Base-by-base conservation (phyloP, 148 eudicot genomes). In the Vaccinium macrocarpon region DNA sequence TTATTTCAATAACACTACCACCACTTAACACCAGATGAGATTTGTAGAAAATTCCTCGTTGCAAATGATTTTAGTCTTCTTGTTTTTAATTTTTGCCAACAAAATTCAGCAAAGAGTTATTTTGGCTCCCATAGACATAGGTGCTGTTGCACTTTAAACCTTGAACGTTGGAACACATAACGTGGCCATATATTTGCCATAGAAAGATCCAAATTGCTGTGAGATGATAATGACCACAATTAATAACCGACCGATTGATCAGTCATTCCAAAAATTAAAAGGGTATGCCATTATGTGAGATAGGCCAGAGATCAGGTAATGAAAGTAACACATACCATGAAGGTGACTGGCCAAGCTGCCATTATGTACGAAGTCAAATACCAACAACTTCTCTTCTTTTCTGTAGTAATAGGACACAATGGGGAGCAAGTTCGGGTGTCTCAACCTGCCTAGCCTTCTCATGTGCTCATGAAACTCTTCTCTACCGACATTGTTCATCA, bases 331-430 rank as follows among this genome's bases (percentile, higher is more conserved):
- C 13, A 42, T 90, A 89, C 97, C 95, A 49, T 95, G 97, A 82
- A 95, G 95, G 78, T 89, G 92, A 85, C 88, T 87, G 23, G 93
- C 98, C 81, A 95, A 86, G 87, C 90, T 91, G 72, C 93, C 92
- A 50, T 90, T 88, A 13, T 86, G 82, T 14, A 86, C 88, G 81
- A 81, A 89, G 48, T 94, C 93, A 29, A 85, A 82, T 9, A 95
- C 87, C 75, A 95, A 85, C 9, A 95, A 91, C 90, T 94, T 95
- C 88, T 95, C 98, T 83, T 94, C 98, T 78, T 89, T 94, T 55
- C 94, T 74, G 72, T 92, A 94, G 85, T 92, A 94, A 80, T 88
- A 95, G 23, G 98, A 96, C 35, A 93, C 89, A 53, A 92, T 87
- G 46, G 93, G 88, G 73, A 93, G 85, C 85, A 95, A 83, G 86